phyloP scores from a whole-genome alignment of 179 eudicot species.

The Corrigiola litoralis region DNA sequence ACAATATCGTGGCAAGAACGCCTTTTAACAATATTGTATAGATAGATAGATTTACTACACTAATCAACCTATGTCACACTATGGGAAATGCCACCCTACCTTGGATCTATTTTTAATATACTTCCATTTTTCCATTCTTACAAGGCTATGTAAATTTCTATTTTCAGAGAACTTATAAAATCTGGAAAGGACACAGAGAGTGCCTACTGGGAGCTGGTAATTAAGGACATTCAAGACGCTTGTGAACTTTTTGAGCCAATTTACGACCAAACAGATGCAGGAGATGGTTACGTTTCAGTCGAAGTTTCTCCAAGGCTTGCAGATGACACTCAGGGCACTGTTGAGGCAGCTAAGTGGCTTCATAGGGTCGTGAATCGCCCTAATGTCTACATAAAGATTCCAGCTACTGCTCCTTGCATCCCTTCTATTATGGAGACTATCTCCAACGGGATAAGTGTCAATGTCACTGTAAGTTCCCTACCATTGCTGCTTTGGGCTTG shows the following conservation, averaged over 20 bases:
- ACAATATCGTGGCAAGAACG: too few relatives aligned
- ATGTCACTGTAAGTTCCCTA: slow-evolving; percentile 74
- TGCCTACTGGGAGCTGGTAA: slow-evolving; percentile 96
- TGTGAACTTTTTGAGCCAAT: slow-evolving; percentile 83
- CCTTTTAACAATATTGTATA: too few relatives aligned
- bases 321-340: slow-evolving; percentile 78
- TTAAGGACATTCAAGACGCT: slow-evolving; percentile 96
- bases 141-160: neutral
- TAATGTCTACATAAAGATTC: slow-evolving; percentile 94
- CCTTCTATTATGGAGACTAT: slow-evolving; percentile 91
- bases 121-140: too few relatives aligned
- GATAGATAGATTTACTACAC: too few relatives aligned
- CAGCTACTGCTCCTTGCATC: slow-evolving; percentile 91
- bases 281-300: slow-evolving; percentile 93
- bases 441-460: slow-evolving; percentile 82
- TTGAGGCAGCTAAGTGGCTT: slow-evolving; percentile 96
- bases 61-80: too few relatives aligned
- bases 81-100: too few relatives aligned
- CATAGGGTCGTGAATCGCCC: slow-evolving; percentile 66
- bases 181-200: slow-evolving; percentile 82
- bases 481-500: neutral
- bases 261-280: slow-evolving; percentile 80
- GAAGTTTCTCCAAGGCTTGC: slow-evolving; percentile 98
- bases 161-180: slow-evolving; percentile 70
- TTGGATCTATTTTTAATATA: too few relatives aligned